These are phyloP conservation scores for Zymoseptoria crescenta DNA, from an alignment of 2,329 filamentous ascomycete genomes.

Conservation along the genomic window DNA sequence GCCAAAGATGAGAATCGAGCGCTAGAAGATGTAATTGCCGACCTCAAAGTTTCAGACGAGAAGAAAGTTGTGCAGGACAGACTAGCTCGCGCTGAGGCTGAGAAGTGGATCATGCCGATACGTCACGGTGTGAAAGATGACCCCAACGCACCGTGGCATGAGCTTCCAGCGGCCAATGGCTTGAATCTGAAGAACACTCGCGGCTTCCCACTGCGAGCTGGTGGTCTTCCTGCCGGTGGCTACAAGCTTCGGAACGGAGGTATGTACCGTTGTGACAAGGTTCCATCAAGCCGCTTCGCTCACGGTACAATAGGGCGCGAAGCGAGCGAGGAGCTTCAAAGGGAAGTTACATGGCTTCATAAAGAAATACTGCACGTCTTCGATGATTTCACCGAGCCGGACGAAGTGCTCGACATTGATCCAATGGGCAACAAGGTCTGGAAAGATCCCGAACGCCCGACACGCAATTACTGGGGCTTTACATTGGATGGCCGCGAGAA, in stretches of 20 bases:
- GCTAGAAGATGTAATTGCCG: background rate
- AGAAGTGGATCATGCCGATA: constrained; percentile 15
- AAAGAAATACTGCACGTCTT: constrained; percentile 20
- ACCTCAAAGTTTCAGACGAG: constrained; percentile 3
- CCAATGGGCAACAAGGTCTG: constrained; percentile 27
- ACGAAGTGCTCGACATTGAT: constrained; percentile 26
- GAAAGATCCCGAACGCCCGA: constrained; percentile 24
- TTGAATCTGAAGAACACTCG: constrained; percentile 23
- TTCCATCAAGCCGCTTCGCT: background rate
- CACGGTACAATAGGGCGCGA: constrained; percentile 10
- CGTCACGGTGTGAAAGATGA: constrained; percentile 22
- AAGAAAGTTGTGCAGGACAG: constrained; percentile 1
- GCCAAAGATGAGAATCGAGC: constrained; percentile 2
- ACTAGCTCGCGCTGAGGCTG: background rate
- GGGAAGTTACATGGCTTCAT: constrained; percentile 19
- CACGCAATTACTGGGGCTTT: constrained; percentile 28
- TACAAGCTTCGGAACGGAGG: constrained; percentile 19
- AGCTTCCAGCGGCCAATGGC: constrained; percentile 27
- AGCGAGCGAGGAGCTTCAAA: constrained; percentile 14
- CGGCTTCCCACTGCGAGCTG: constrained; percentile 23
- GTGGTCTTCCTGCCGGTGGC: constrained; percentile 21
- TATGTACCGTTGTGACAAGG: constrained; percentile 2
- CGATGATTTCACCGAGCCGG: constrained; percentile 22
- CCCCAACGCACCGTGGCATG: constrained; percentile 24
- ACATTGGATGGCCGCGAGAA: constrained; percentile 18